Percentiles rank a stretch among this genome's conserved stretches.
Evolutionary conservation across 1,284 basidiomycete species (phyloP).

Genomic region (Austropuccinia psidii): DNA sequence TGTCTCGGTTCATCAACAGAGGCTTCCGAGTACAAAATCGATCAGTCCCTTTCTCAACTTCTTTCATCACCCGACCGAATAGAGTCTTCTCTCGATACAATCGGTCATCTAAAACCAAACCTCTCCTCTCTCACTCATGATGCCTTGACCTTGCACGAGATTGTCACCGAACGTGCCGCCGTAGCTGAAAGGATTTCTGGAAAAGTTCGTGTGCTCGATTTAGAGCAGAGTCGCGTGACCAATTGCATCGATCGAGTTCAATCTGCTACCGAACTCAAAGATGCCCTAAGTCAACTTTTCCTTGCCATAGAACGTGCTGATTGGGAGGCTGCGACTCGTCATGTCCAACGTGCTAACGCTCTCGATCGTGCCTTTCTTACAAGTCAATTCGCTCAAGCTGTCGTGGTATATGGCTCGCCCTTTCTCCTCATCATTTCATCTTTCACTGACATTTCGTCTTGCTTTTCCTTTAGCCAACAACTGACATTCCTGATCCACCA

Average conservation of each 20-base stretch:
- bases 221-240: slow-evolving; percentile 41
- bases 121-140: slow-evolving; percentile 8
- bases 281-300: slow-evolving; percentile 72
- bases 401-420: slow-evolving; percentile 68
- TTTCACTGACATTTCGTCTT: neutral
- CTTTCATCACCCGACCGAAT: slow-evolving; percentile 26
- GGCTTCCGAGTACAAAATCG: slow-evolving; percentile 10
- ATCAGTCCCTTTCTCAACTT: slow-evolving; percentile 13
- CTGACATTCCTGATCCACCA: slow-evolving; percentile 76
- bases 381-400: slow-evolving; percentile 74
- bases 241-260: slow-evolving; percentile 45
- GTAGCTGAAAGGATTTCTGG: slow-evolving; percentile 32
- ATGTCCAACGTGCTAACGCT: slow-evolving; percentile 81
- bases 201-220: slow-evolving; percentile 26
- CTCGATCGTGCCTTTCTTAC: slow-evolving; percentile 68
- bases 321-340: slow-evolving; percentile 88
- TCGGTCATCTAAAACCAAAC: slow-evolving; percentile 11
- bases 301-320: slow-evolving; percentile 72
- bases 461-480: slow-evolving; percentile 61
- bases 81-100: slow-evolving; percentile 15
- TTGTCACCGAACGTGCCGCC: slow-evolving; percentile 31
- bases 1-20: slow-evolving; percentile 3
- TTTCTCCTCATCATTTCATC: slow-evolving; percentile 36
- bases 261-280: slow-evolving; percentile 45
- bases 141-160: slow-evolving; percentile 5